Base-by-base conservation (phyloP, 2,329 filamentous ascomycete species). In the Botrytis cinerea region DNA sequence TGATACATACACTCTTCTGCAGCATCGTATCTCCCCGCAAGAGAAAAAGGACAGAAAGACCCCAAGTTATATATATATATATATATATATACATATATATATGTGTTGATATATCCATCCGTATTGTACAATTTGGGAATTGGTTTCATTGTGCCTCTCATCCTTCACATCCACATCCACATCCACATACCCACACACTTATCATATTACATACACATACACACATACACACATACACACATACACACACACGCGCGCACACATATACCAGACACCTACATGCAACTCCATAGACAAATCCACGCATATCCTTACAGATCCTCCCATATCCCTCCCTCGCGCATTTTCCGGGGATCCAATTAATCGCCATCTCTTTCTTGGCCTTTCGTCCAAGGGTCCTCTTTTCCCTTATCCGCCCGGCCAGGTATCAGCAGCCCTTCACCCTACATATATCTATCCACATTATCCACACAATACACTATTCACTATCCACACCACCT, bases 291-390 rank as follows among this genome's bases (percentile, higher is more conserved):
- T 32, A 32, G 32, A 32, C 32, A 32, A 32, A 32, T 32, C 32
- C 32, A 32, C 32, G 32, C 32, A 32, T 32, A 32, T 32, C 32
- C 32, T 32, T 32, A 32, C 32, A 32, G 2, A 32, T 32, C 32
- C 32, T 32, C 32, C 32, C 35, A 35, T 35, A 35, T 35, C 35
- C 6, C 35, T 35, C 35, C 35, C 35, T 35, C 40, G 63, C 35
- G 46, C 60, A 63, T 71, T 64, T 57, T 63, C 70, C 60, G 60
- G 60, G 59, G 70, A 51, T 54, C 70, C 59, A 71, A 64, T 71
- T 57, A 64, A 51, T 71, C 70, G 46, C n/a, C 43, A 71, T 71
- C 60, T 45, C 28, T 35, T 46, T 43, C 43, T 20, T 8, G n/a
- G 16, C 60, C n/a, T n/a, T 62, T 61, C 25, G 22, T 51, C 43